Percentiles rank a stretch among this genome's conserved stretches.
Evolutionary conservation across 2,329 filamentous ascomycete genomes (phyloP).

Genomic region (Sphaerostilbella broomeana): DNA sequence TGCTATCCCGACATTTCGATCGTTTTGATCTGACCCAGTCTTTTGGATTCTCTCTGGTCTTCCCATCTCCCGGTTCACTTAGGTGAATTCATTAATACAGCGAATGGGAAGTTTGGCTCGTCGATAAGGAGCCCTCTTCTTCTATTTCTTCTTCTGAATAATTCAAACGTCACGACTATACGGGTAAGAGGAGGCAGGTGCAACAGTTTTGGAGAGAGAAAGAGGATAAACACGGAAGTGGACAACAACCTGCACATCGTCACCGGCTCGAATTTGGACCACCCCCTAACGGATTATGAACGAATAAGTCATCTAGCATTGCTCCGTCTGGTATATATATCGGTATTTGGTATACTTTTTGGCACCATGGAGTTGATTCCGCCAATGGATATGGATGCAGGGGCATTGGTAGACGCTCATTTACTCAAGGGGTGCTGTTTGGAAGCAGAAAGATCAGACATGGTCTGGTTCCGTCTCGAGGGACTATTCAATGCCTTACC

Average conservation of each 20-base stretch:
- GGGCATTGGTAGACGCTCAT: conserved; percentile 25
- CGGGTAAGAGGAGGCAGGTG: conserved; percentile 3
- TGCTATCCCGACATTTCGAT: conserved; percentile 13
- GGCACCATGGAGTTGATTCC: conserved; percentile 14
- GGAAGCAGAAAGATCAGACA: conserved; percentile 48
- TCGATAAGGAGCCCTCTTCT: too few relatives aligned
- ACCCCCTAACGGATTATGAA: conserved; percentile 1
- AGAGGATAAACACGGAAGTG: too few relatives aligned
- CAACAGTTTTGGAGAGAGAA: too few relatives aligned
- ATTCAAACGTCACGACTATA: conserved; percentile 1
- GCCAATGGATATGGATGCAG: conserved; percentile 22
- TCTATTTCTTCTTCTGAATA: conserved; percentile 4
- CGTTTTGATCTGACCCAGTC: conserved; percentile 12
- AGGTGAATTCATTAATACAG: neutral
- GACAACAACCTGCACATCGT: neutral
- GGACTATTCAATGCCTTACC: conserved; percentile 41
- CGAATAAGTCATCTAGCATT: neutral
- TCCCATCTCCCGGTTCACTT: conserved; percentile 1
- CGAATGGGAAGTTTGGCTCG: neutral
- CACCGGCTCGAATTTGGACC: neutral
- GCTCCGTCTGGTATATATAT: neutral
- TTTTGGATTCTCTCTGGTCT: conserved; percentile 2
- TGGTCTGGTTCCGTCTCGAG: conserved; percentile 41
- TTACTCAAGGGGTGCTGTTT: conserved; percentile 47
- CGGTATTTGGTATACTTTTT: neutral